A percentile compares a stretch with the other conserved stretches of the same genome.
Conservation (phyloP, 768 basidiomycete species). For the Hydnomerulius pinastri region DNA sequence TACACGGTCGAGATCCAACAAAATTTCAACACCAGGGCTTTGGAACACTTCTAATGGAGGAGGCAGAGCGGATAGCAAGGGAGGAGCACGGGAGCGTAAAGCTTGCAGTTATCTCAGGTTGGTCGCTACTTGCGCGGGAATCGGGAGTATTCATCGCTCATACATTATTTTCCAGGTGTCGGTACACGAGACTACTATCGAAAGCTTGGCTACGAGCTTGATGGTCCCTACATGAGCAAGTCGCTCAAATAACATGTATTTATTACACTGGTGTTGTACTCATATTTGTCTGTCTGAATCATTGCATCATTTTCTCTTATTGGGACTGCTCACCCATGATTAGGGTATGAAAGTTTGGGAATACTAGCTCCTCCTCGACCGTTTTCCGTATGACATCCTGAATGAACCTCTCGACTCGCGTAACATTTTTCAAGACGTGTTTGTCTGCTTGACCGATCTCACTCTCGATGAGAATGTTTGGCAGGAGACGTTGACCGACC, state of each 20-base stretch:
- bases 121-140: constrained; percentile 24
- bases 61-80: constrained; percentile 95
- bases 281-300: constrained; percentile 4
- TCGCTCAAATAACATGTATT: constrained; percentile 45
- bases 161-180: constrained; percentile 58
- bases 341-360: constrained; percentile 92
- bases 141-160: background rate
- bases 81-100: constrained; percentile 97
- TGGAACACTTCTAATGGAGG: constrained; percentile 97
- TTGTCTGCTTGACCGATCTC: constrained; percentile 97
- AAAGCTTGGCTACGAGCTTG: constrained; percentile 89
- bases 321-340: constrained; percentile 46
- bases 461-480: constrained; percentile 89
- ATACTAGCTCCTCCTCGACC: constrained; percentile 93
- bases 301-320: background rate
- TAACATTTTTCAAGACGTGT: constrained; percentile 94
- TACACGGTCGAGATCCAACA: constrained; percentile 95
- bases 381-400: constrained; percentile 95
- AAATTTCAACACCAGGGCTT: constrained; percentile 99
- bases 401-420: constrained; percentile 92
- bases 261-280: constrained; percentile 11
- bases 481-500: constrained; percentile 80
- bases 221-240: constrained; percentile 99
- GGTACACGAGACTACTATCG: constrained; percentile 98
- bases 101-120: constrained; percentile 95